phyloP scores from a whole-genome alignment of 2,329 filamentous ascomycete species.

The Epichloe aotearoae region DNA sequence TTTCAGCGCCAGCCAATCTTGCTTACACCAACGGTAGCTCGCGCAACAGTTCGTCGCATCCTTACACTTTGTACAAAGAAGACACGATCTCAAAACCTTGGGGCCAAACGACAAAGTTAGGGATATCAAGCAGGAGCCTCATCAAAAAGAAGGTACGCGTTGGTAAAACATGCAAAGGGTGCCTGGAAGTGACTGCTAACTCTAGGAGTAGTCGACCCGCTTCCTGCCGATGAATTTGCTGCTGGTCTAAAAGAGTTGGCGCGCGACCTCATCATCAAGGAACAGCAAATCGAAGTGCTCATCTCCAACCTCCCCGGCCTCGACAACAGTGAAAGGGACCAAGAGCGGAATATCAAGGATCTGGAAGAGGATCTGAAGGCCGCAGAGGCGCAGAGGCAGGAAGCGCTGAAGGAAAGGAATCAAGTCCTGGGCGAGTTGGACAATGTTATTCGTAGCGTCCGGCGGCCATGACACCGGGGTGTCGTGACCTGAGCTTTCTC shows the following conservation, averaged over 20 bases:
- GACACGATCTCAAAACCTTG: constrained; percentile 53
- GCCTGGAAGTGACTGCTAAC: constrained; percentile 1
- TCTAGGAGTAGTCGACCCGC: constrained; percentile 38
- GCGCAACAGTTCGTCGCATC: constrained; percentile 56
- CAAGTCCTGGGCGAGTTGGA: constrained; percentile 47
- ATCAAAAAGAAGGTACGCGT: constrained; percentile 34
- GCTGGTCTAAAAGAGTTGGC: constrained; percentile 60
- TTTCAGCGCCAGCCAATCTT: background rate
- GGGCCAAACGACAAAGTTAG: constrained; percentile 44
- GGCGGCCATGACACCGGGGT: constrained; percentile 34
- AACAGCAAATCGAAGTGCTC: constrained; percentile 70
- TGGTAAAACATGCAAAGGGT: background rate
- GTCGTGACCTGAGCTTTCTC: constrained; percentile 1
- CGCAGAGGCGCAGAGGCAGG: constrained; percentile 47
- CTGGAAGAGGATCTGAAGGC: constrained; percentile 51
- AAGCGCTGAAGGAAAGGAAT: constrained; percentile 51
- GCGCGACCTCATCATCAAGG: constrained; percentile 62
- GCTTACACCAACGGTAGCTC: constrained; percentile 30
- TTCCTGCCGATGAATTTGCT: constrained; percentile 50
- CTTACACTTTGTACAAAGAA: constrained; percentile 51
- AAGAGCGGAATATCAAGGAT: constrained; percentile 52
- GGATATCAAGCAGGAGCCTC: constrained; percentile 41
- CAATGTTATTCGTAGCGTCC: constrained; percentile 44
- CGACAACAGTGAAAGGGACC: constrained; percentile 65
- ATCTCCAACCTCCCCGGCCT: constrained; percentile 65